A percentile compares a stretch with the other conserved stretches of the same genome.
Conservation (phyloP, 257 asterid genomes). For the Gardenia jasminoides region DNA sequence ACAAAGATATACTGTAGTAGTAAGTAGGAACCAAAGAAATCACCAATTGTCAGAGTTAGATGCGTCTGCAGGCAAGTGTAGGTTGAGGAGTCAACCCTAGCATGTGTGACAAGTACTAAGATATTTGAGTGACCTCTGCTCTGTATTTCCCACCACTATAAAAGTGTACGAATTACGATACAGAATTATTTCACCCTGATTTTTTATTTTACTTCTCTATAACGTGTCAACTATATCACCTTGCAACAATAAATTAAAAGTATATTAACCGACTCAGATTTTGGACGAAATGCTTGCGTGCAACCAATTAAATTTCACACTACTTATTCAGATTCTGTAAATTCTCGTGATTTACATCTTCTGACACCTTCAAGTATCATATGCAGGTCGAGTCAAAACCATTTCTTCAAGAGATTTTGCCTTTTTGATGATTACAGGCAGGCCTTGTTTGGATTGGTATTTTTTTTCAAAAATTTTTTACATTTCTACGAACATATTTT, state of each 20-base stretch:
- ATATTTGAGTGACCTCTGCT: neutral
- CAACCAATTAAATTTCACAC: neutral
- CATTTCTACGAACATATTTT: too few relatives aligned
- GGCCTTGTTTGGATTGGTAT: too few relatives aligned
- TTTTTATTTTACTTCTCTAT: neutral
- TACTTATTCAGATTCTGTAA: neutral
- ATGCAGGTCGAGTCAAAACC: neutral
- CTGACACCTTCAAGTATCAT: neutral
- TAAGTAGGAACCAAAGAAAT: neutral
- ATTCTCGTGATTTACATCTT: neutral
- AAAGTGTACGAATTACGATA: neutral
- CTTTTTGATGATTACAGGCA: too few relatives aligned
- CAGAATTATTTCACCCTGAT: neutral
- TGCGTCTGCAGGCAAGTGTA: slow-evolving; percentile 34
- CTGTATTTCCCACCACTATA: neutral
- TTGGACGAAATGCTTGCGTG: neutral
- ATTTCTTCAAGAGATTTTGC: neutral
- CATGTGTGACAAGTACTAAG: slow-evolving; percentile 44
- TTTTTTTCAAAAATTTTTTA: too few relatives aligned
- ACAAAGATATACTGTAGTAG: neutral
- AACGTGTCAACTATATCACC: neutral
- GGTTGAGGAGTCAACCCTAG: slow-evolving; percentile 43
- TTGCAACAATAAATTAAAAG: neutral
- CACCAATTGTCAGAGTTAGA: neutral
- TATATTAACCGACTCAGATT: neutral